phyloP scores from a whole-genome alignment of 2,329 filamentous ascomycete genomes.

The Penicillium brevicompactum region DNA sequence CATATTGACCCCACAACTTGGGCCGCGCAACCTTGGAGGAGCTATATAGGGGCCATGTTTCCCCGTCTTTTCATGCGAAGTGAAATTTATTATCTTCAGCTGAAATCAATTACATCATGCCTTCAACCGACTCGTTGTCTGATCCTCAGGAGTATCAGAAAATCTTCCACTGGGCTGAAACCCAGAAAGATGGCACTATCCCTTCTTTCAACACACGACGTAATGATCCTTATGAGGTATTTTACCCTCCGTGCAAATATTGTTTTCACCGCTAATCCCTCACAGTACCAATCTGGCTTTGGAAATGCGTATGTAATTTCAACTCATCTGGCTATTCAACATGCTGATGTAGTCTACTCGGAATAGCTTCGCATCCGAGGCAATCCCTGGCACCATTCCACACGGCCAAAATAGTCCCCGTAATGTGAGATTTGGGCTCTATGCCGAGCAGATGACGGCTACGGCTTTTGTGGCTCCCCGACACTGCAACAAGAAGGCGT shows the following conservation, averaged over 20 bases:
- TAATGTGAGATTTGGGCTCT: slow-evolving; percentile 39
- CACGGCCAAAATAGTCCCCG: slow-evolving; percentile 42
- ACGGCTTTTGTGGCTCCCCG: slow-evolving; percentile 62
- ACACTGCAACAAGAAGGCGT: slow-evolving; percentile 59
- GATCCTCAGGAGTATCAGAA: slow-evolving; percentile 50
- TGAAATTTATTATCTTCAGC: not conserved
- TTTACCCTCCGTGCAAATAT: slow-evolving; percentile 9
- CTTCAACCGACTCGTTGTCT: slow-evolving; percentile 26
- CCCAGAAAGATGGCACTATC: slow-evolving; percentile 58
- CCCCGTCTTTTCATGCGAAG: not conserved
- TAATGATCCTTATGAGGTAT: slow-evolving; percentile 58
- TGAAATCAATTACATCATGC: slow-evolving; percentile 20
- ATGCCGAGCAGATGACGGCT: slow-evolving; percentile 55
- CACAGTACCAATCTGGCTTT: slow-evolving; percentile 59
- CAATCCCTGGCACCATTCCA: slow-evolving; percentile 42
- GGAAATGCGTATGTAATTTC: slow-evolving; percentile 48
- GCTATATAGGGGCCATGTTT: not conserved
- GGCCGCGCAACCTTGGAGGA: not conserved
- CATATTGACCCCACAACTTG: slow-evolving; percentile 4
- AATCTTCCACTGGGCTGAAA: slow-evolving; percentile 62
- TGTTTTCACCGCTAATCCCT: not conserved
- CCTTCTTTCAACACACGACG: slow-evolving; percentile 57
- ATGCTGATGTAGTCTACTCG: slow-evolving; percentile 27
- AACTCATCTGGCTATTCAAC: slow-evolving; percentile 19
- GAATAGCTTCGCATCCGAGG: slow-evolving; percentile 38